Base-by-base conservation (phyloP, 805 yeast species). In the Nadsonia fulvescens region DNA sequence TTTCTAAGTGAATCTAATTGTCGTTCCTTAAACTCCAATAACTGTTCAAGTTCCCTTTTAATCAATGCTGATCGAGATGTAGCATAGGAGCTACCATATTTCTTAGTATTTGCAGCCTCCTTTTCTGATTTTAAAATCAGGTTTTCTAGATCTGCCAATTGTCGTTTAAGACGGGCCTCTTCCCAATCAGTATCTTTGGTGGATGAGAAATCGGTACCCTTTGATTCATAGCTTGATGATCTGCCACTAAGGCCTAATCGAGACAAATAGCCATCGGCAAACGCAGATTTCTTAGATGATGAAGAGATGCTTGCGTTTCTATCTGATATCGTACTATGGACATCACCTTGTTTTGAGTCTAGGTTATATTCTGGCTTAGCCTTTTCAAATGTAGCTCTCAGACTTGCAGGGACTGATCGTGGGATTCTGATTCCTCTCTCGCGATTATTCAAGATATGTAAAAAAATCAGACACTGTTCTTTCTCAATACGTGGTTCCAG, bases 371-470 rank as follows among this genome's bases (percentile, higher is more conserved):
- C 71, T 9, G 92, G 89, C 16, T 63, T 63, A 37, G 77, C 83
- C 53, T 81, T 81, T 20, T 78, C 76, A 48, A 83, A 86, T 0
- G 94, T 78, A 9, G 95, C 94, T 22, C 93, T 63, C 36, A 89
- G 56, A 5, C 89, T 70, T 2, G 83, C 77, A 11, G 98, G 98
- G n/a, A 89, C 82, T n/a, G 82, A 73, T 31, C 89, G 60, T 20
- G 98, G 98, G 14, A 89, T 70, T 28, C 86, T 61, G 40, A 72
- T 73, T 20, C 82, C 82, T 32, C 74, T 69, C 41, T 77, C 78
- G 37, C 94, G 65, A 49, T 86, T 93, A 50, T 83, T 82, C 40
- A 89, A 60, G 37, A 83, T 79, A 51, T 89, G 98, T 34, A 89
- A 58, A 40, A 77, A 82, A 19, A 79, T 93, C 33, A 82, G 52